These are phyloP conservation scores for Ophiostoma sp. DNA, from an alignment of 2,329 filamentous ascomycete genomes.

Conservation along the genomic window DNA sequence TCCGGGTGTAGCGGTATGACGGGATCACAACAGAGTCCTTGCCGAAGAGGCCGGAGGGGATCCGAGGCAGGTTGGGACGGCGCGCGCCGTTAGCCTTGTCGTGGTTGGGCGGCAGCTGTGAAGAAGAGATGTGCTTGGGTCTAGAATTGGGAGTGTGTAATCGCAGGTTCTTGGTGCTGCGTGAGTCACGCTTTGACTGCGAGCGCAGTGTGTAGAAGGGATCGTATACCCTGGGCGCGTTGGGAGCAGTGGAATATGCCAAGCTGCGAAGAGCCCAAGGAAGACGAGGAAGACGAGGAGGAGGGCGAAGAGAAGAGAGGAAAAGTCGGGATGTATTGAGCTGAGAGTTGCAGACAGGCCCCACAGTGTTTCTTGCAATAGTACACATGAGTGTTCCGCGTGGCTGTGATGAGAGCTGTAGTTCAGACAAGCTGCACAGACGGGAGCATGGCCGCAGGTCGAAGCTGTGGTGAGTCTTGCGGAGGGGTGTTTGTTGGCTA, in stretches of 20 bases:
- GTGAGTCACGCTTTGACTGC: neutral
- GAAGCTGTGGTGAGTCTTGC: slow-evolving; percentile 21
- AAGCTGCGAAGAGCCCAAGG: neutral
- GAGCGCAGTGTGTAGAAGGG: neutral
- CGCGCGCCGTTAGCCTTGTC: neutral
- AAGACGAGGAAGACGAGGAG: neutral
- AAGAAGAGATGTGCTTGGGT: neutral
- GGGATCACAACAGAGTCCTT: neutral
- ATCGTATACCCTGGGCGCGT: neutral
- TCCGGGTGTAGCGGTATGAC: neutral
- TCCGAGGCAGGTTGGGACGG: neutral
- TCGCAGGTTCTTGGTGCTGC: neutral
- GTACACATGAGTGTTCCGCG: slow-evolving; percentile 15
- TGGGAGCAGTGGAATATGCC: neutral
- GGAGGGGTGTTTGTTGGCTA: slow-evolving; percentile 3
- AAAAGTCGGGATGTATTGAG: neutral
- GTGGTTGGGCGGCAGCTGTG: neutral
- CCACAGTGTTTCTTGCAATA: neutral
- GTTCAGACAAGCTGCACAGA: neutral
- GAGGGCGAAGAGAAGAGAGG: neutral
- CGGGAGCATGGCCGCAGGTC: neutral
- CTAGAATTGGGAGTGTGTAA: no score
- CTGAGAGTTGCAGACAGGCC: neutral
- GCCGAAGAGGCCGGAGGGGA: neutral
- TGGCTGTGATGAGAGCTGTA: neutral